A percentile compares a stretch with the other conserved stretches of the same genome.
Conservation (phyloP, 805 yeast genomes). For the Scheffersomyces amazonensis region DNA sequence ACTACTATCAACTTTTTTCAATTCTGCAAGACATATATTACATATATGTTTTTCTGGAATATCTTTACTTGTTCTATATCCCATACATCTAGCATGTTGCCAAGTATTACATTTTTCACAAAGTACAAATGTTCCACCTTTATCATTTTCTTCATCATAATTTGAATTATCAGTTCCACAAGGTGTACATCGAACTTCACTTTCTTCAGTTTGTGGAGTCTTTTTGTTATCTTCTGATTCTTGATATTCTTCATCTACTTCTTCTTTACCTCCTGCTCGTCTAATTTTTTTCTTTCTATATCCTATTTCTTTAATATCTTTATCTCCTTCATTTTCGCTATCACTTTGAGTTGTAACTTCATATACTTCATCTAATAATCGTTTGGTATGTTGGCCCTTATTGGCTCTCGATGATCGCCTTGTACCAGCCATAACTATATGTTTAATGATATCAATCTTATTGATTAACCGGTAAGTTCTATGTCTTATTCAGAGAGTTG, state of each 20-base stretch:
- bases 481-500: too few species aligned
- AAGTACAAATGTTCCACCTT: conserved; percentile 56
- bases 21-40: conserved; percentile 39
- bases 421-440: conserved; percentile 3
- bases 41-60: conserved; percentile 53
- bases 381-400: conserved; percentile 37
- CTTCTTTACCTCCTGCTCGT: conserved; percentile 2
- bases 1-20: conserved; percentile 3
- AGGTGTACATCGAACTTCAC: conserved; percentile 53
- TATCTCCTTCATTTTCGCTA: background rate
- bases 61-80: conserved; percentile 35
- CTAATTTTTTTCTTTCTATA: conserved; percentile 5
- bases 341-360: conserved; percentile 1
- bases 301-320: conserved; percentile 2
- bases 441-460: too few species aligned
- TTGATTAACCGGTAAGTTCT: too few species aligned
- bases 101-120: conserved; percentile 67
- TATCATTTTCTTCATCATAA: conserved; percentile 56
- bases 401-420: conserved; percentile 37
- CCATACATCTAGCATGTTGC: conserved; percentile 70
- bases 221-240: background rate
- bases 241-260: conserved; percentile 10
- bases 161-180: conserved; percentile 61
- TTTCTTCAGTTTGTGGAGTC: conserved; percentile 31
- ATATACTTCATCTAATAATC: conserved; percentile 13